Evolutionary conservation across 2,329 filamentous ascomycete species (phyloP), one percentile per base, ranked within the genome.

Genomic region (Talaromyces albobiverticillius): DNA sequence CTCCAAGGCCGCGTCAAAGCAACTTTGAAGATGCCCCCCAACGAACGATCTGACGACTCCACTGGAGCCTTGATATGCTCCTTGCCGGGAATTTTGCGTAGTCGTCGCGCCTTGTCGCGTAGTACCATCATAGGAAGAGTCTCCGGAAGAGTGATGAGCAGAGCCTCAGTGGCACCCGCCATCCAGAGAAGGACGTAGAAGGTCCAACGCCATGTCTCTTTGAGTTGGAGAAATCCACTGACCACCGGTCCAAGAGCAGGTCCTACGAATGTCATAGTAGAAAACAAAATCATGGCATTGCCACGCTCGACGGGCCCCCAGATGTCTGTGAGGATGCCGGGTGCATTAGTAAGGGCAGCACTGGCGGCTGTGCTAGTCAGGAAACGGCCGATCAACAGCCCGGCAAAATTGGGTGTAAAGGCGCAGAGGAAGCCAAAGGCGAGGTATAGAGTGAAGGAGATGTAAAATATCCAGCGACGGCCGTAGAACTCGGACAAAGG

Each of bases 401-500:
- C 45, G 16, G 25, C 16, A 16, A 46, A 32, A 32, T 46, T 34
- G 13, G 45, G 45, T 16, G 45, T 20, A 20, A 32, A 46, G 26
- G 45, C 26, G 25, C 26, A 32, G n/a, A 34, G 26, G 14, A 46
- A 16, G n/a, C 25, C 6, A 20, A 46, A 46, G 11, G 45, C 45
- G 13, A 34, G 25, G 26, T 46, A 46, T 3, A 32, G 3, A 5
- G 46, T 25, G 46, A 38, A 48, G 11, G 46, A 36, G 32, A 48
- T 38, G 7, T 26, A 25, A 16, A 38, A 48, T 11, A 48, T 38
- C 20, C n/a, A 48, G 14, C 46, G 31, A 36, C 32, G 46, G 31
- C 46, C 84, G 55, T 80, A 81, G 56, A 87, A 83, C 64, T 89
- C 86, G 41, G 81, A 86, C 3, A 88, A 64, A 0, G 86, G 86